Base-by-base conservation (phyloP, 306 rosid genomes). In the Parietaria judaica region DNA sequence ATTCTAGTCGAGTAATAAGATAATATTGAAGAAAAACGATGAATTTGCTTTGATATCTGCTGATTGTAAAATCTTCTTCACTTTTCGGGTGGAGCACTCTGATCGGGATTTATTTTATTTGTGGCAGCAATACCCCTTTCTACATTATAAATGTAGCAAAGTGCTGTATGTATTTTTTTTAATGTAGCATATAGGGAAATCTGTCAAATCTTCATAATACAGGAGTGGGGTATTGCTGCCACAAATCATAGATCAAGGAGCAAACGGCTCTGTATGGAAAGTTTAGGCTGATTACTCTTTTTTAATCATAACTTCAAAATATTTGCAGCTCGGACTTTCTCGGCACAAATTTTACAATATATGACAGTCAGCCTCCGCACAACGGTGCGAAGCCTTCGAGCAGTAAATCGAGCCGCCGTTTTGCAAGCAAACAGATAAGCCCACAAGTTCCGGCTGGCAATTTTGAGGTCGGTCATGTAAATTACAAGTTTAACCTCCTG, bases 381-480 rank as follows among this genome's bases (percentile, higher is more conserved):
- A 83, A 46, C 56, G 99, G 99, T 60, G 99, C 99, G 38, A 94
- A 86, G 80, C 95, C 95, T 37, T 84, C 89, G 0, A 78, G 82
- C 72, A 74, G 79, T 62, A 79, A 75, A 76, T 65, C 91, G 23
- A 82, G 91, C 68, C 99, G 99, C 3, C 94, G 99, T 47, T 81
- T 94, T 65, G 82, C 91, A 36, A 86, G 94, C 90, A 94, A 94
- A 80, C 99, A 89, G 85, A 94, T 94, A 74, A 81, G 97, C 66
- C 99, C 97, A 36, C 95, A 94, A 79, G 95, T 94, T 72, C 85
- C 99, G 31, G 94, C 97, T 0, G 94, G 95, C 46, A 94, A 84
- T 75, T 94, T 94, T 59, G 95, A 88, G 83, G 84, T 81, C 36
- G 99, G 99, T 58, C 83, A 81, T 67, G 95, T 89, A 66, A 79